Conservation (phyloP, 2,329 filamentous ascomycete genomes). For the Hypoxylon sp. region DNA sequence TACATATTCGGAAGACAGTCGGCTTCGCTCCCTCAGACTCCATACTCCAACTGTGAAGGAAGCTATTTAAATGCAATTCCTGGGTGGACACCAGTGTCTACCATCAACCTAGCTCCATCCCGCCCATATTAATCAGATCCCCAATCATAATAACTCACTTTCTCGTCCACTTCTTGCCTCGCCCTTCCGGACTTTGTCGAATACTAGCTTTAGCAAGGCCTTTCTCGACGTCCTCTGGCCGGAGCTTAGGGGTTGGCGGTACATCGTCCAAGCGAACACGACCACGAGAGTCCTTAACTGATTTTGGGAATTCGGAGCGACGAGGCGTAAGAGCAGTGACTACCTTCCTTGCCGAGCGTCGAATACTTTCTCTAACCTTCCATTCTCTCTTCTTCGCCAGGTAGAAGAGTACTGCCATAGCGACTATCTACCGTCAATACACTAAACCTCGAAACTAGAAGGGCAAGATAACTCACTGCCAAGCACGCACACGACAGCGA, state of each 20-base stretch:
- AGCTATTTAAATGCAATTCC: constrained; percentile 24
- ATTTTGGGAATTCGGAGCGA: constrained; percentile 72
- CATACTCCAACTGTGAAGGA: constrained; percentile 27
- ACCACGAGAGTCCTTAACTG: constrained; percentile 65
- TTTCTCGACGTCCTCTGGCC: constrained; percentile 72
- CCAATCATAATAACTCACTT: constrained; percentile 41
- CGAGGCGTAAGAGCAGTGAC: constrained; percentile 74
- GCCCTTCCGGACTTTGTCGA: constrained; percentile 49
- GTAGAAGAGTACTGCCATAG: constrained; percentile 78
- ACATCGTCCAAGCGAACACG: constrained; percentile 69
- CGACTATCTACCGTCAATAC: constrained; percentile 62
- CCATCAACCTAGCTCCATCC: constrained; percentile 19
- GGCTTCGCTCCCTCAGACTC: constrained; percentile 36
- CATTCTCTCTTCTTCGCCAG: constrained; percentile 88
- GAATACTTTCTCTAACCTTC: constrained; percentile 80
- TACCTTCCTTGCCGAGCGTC: constrained; percentile 75
- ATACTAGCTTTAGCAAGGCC: constrained; percentile 59
- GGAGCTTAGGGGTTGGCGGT: constrained; percentile 70
- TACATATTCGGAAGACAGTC: constrained; percentile 40
- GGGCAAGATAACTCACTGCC: constrained; percentile 71
- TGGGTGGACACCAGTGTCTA: constrained; percentile 19
- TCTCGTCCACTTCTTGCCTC: constrained; percentile 51
- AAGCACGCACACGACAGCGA: constrained; percentile 75
- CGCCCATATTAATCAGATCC: constrained; percentile 14
- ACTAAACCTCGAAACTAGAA: neutral